Conservation (phyloP, 352 stramenopile species). For the Hyaloperonospora arabidopsidis region DNA sequence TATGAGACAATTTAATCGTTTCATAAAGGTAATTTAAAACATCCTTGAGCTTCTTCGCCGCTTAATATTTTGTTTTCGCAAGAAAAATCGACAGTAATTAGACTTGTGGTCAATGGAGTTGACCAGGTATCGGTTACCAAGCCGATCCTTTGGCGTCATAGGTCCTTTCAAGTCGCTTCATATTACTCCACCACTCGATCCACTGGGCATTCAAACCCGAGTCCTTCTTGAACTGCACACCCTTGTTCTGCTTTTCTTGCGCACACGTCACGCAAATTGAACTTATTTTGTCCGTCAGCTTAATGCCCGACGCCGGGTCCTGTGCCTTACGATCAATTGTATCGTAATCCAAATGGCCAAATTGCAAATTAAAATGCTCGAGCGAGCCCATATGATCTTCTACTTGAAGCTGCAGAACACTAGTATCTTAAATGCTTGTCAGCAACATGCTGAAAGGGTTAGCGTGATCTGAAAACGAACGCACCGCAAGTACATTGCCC, state of each 20-base stretch:
- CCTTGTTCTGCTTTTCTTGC: slow-evolving; percentile 12
- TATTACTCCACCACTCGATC: slow-evolving; percentile 12
- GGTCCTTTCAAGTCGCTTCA: slow-evolving; percentile 3
- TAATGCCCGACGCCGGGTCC: slow-evolving; percentile 2
- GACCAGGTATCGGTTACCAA: slow-evolving; percentile 9
- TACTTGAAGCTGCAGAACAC: not conserved
- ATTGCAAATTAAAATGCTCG: slow-evolving; percentile 2
- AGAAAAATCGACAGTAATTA: slow-evolving; percentile 16
- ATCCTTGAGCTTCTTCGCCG: too few species aligned
- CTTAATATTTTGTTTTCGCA: not conserved
- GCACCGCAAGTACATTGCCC: not conserved
- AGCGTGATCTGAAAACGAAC: not conserved
- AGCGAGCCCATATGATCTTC: slow-evolving; percentile 1
- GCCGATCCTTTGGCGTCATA: slow-evolving; percentile 8
- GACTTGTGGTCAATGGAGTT: slow-evolving; percentile 8
- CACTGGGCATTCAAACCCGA: slow-evolving; percentile 7
- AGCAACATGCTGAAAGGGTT: not conserved
- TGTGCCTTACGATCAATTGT: not conserved
- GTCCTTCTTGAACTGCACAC: slow-evolving; percentile 4
- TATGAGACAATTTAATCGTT: too few species aligned
- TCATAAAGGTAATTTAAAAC: too few species aligned
- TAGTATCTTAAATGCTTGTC: not conserved
- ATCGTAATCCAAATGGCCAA: slow-evolving; percentile 8
- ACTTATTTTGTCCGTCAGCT: not conserved
- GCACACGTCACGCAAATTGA: slow-evolving; percentile 14